Evolutionary conservation across 2,329 filamentous ascomycete species (phyloP).

Genomic region (Escovopsis sp.): DNA sequence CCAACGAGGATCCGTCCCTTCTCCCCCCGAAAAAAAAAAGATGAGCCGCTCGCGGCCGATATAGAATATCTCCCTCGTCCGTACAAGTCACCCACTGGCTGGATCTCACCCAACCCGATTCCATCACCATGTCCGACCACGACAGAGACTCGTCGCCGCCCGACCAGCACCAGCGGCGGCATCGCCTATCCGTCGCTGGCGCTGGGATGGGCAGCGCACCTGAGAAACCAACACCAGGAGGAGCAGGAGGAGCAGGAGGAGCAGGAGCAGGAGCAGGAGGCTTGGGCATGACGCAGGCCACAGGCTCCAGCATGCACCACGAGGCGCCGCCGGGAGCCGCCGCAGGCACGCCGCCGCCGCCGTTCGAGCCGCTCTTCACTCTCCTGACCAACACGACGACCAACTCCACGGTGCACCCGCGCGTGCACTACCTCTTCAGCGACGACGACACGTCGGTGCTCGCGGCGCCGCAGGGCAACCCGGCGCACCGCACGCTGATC

Average conservation of each 20-base stretch:
- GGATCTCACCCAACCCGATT: not conserved
- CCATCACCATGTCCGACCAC: constrained; percentile 6
- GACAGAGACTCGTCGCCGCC: constrained; percentile 3
- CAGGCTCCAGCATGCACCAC: too few relatives aligned
- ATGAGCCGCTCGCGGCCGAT: constrained; percentile 4
- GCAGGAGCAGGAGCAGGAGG: constrained; percentile 1
- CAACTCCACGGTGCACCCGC: constrained; percentile 65
- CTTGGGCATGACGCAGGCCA: not conserved
- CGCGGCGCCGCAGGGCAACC: constrained; percentile 32
- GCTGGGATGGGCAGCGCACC: not conserved
- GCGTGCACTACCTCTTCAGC: constrained; percentile 81
- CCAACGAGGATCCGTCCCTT: too few relatives aligned
- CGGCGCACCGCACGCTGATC: constrained; percentile 34
- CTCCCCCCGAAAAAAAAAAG: too few relatives aligned
- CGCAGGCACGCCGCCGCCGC: constrained; percentile 8
- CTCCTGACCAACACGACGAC: constrained; percentile 64
- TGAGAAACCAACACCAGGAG: constrained; percentile 1
- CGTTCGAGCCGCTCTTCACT: constrained; percentile 72
- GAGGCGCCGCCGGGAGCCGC: not conserved
- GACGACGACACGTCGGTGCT: constrained; percentile 77
- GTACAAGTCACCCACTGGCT: too few relatives aligned
- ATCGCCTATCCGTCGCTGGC: not conserved
- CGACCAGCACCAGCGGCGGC: not conserved
- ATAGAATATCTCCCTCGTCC: too few relatives aligned
- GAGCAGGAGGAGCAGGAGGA: constrained; percentile 1